Percentiles rank a stretch among this genome's conserved stretches.
Evolutionary conservation across 495 filamentous ascomycete species (phyloP).

Genomic region (Talaromyces liani): DNA sequence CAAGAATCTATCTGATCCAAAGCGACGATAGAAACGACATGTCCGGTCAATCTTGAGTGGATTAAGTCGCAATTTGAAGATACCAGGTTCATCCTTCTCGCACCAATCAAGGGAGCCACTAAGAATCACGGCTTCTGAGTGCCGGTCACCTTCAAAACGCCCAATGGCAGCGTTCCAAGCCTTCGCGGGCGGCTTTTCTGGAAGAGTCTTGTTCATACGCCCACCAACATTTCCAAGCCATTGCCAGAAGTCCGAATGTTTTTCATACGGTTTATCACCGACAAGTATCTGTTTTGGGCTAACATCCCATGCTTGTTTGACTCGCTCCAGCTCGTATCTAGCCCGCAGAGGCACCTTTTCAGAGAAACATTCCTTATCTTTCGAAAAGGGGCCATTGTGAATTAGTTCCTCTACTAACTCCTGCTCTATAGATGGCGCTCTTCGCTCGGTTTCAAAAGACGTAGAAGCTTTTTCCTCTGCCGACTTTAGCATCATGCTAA

Average conservation of each 20-base stretch:
- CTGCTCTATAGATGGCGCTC: conserved; percentile 13
- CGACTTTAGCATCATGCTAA: conserved; percentile 6
- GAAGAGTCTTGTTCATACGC: conserved; percentile 22
- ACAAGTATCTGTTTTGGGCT: conserved; percentile 25
- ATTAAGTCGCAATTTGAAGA: conserved; percentile 34
- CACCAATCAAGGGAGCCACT: conserved; percentile 37
- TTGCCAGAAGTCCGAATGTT: conserved; percentile 28
- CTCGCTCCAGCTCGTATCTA: conserved; percentile 37
- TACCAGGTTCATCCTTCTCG: conserved; percentile 22
- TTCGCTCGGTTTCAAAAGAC: background rate
- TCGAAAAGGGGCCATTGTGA: conserved; percentile 27
- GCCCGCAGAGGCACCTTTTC: conserved; percentile 29
- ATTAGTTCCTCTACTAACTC: conserved; percentile 23
- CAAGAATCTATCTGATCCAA: conserved; percentile 42
- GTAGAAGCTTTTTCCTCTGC: conserved; percentile 9
- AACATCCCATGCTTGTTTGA: conserved; percentile 29
- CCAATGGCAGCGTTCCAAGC: conserved; percentile 37
- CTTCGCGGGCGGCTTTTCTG: conserved; percentile 26
- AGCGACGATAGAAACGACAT: conserved; percentile 41
- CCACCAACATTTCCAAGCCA: conserved; percentile 26
- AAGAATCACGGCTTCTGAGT: conserved; percentile 34
- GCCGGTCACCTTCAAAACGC: conserved; percentile 23
- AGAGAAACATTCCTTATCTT: conserved; percentile 16
- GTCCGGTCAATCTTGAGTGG: conserved; percentile 36
- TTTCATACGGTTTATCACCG: conserved; percentile 22